Percentiles rank a stretch among this genome's conserved stretches.
Evolutionary conservation across 2,329 filamentous ascomycete species (phyloP).

Genomic region (Diaporthe nobilis): DNA sequence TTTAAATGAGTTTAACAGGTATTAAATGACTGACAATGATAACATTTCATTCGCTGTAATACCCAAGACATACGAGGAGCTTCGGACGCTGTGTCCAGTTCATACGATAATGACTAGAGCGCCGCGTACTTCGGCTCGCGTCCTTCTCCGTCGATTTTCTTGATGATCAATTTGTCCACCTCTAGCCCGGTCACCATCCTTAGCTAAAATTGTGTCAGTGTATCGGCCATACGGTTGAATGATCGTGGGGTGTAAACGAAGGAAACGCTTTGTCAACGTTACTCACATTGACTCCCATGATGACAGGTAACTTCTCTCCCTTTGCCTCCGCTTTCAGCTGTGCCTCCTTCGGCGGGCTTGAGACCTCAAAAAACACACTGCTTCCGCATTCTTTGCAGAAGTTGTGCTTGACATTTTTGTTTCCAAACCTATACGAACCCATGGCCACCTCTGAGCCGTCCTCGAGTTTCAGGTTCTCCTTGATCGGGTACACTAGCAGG

Average conservation of each 20-base stretch:
- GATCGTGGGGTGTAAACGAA: background rate
- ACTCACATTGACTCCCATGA: constrained; percentile 36
- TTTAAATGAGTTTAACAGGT: no score
- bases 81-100: no score
- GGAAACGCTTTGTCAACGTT: no score
- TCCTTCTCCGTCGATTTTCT: background rate
- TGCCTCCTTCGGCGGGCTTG: background rate
- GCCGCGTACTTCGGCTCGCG: constrained; percentile 3
- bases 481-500: constrained; percentile 34
- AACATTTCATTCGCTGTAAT: no score
- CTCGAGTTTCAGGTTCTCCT: constrained; percentile 22
- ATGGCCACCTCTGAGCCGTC: background rate
- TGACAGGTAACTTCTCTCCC: background rate
- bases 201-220: background rate
- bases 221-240: no score
- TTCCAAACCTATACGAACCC: constrained; percentile 30
- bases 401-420: constrained; percentile 26
- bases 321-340: background rate
- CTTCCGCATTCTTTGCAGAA: constrained; percentile 36
- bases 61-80: rapidly evolving
- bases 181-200: constrained; percentile 31
- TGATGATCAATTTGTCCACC: constrained; percentile 14
- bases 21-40: background rate
- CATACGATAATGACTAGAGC: background rate
- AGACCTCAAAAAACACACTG: constrained; percentile 32